Evolutionary conservation across 2,329 filamentous ascomycete genomes (phyloP).

Genomic region (Thielaviopsis cerberus): DNA sequence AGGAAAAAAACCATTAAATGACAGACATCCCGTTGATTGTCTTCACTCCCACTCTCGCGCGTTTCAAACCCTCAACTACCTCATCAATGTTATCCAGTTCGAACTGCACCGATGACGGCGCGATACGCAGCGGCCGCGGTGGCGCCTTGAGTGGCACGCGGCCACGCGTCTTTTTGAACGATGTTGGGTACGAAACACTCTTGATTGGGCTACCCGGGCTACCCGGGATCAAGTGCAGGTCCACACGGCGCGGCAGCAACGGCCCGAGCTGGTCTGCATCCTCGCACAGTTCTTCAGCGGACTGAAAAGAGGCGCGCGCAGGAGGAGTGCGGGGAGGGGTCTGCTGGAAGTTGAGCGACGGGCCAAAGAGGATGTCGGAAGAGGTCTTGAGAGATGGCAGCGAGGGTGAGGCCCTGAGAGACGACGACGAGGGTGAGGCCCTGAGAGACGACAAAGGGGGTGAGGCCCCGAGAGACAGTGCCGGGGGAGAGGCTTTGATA

Average conservation of each 20-base stretch:
- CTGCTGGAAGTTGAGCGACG: neutral
- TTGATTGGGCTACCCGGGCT: neutral
- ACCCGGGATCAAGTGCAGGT: neutral
- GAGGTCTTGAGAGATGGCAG: neutral
- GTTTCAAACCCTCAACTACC: neutral
- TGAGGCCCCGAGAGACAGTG: too few relatives aligned
- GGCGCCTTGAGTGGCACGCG: neutral
- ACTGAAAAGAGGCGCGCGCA: neutral
- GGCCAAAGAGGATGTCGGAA: neutral
- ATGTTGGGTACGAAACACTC: neutral
- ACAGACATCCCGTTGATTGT: neutral
- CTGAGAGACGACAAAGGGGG: too few relatives aligned
- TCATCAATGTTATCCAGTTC: neutral
- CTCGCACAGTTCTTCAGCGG: neutral
- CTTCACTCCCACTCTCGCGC: neutral
- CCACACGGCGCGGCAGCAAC: neutral
- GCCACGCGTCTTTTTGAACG: slow-evolving; percentile 1
- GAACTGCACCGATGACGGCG: neutral
- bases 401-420: too few relatives aligned
- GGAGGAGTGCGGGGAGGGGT: neutral
- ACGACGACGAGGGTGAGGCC: too few relatives aligned
- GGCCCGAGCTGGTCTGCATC: neutral
- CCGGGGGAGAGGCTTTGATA: too few relatives aligned
- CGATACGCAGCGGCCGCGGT: neutral
- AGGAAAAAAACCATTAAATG: neutral